Evolutionary conservation across 1,284 basidiomycete genomes (phyloP).

Genomic region (Puccinia horiana): DNA sequence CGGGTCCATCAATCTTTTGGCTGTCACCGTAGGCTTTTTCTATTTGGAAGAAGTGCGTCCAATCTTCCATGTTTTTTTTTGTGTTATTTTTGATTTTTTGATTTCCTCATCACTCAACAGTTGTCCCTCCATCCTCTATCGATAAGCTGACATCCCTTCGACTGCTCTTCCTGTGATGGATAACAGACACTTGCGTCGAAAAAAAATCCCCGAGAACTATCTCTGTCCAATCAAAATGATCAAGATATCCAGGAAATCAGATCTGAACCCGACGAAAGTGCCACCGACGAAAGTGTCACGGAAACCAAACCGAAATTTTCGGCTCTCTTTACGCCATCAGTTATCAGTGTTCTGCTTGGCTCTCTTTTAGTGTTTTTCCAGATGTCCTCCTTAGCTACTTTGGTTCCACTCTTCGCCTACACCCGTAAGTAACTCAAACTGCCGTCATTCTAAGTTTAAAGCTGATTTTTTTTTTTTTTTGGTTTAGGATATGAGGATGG

Average conservation of each 20-base stretch:
- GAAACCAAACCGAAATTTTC: not conserved
- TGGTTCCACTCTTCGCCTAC: slow-evolving; percentile 48
- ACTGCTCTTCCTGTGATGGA: not conserved
- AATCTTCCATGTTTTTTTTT: not conserved
- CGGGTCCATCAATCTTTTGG: slow-evolving; percentile 29
- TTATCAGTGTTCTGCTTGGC: slow-evolving; percentile 26
- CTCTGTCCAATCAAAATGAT: not conserved
- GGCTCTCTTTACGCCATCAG: slow-evolving; percentile 10
- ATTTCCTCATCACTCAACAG: not conserved
- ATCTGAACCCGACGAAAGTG: not conserved
- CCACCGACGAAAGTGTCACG: not conserved
- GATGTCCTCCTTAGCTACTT: slow-evolving; percentile 23
- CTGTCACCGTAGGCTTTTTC: slow-evolving; percentile 33
- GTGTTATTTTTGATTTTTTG: not conserved
- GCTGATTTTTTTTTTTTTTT: not conserved
- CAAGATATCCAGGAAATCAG: not conserved
- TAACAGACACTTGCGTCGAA: slow-evolving; percentile 4
- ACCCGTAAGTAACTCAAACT: slow-evolving; percentile 21
- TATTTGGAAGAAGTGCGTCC: slow-evolving; percentile 41
- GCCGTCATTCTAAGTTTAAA: not conserved
- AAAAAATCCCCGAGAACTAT: not conserved
- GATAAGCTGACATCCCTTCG: not conserved
- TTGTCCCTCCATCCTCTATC: not conserved
- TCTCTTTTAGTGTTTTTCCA: slow-evolving; percentile 35
- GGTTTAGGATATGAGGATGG: slow-evolving; percentile 38